Evolutionary conservation across 208 protist genomes (phyloP), one percentile per base, ranked within the genome.

Genomic region (Leptomonas pyrrhocoris): DNA sequence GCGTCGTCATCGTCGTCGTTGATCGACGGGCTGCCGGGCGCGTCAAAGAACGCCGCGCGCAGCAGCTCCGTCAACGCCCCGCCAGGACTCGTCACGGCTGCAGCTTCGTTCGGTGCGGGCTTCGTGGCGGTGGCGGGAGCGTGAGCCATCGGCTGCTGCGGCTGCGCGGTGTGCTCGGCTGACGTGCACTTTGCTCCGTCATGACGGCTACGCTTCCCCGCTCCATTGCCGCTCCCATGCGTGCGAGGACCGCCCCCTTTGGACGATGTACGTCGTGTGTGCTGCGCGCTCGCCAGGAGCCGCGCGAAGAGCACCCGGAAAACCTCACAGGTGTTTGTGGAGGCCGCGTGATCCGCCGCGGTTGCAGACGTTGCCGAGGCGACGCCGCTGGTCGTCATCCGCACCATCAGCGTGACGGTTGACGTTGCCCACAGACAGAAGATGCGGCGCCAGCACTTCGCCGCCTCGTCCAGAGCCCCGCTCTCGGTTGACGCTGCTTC

Each of bases 241-340:
- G 19, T 13, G 30, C 2, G 9, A 38, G 16, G 8, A 31, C 28
- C 25, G 0, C 45, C 46, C 16, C 53, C 38, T 34, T 64, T 62
- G 19, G 71, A 60, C 62, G 42, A 45, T 19, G 64, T 61, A 25
- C 65, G 71, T 46, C 65, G 62, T 45, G 55, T 69, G 56, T 51
- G 43, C 55, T 53, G 62, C 19, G 49, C 71, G 19, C 59, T 74
- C 1, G 21, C 18, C 50, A 60, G 55, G 25, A 69, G 28, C 9
- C 45, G 45, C 18, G 55, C 46, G 45, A 79, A 50, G 56, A 79
- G 46, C 25, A 62, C 30, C 12, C 31, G 25, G 25, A 74, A 46
- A 8, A 73, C 27, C 3, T 49, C 48, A 25, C 55, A 28, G 34
- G 23, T 46, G 19, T 19, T 21, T 9, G 34, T 38, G 7, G 9